Conservation (phyloP, 352 stramenopile genomes). For the Phytophthora chlamydospora region DNA sequence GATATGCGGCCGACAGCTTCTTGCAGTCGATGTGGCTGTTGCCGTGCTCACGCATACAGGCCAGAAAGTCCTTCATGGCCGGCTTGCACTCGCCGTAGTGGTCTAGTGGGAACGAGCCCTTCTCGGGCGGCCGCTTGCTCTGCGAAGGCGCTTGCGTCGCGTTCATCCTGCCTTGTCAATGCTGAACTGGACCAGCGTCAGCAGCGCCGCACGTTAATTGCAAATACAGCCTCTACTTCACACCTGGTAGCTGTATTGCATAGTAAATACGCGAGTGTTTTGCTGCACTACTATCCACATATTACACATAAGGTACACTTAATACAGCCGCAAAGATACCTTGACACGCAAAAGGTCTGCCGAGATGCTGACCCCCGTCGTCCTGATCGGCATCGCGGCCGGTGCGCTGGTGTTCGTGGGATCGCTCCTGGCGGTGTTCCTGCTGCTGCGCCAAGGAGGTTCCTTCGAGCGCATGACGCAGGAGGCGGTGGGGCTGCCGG, state of each 20-base stretch:
- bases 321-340: slow-evolving; percentile 18
- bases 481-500: slow-evolving; percentile 74
- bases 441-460: slow-evolving; percentile 80
- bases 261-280: not conserved
- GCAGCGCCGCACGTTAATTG: slow-evolving; percentile 12
- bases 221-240: slow-evolving; percentile 3
- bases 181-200: not conserved
- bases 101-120: slow-evolving; percentile 91
- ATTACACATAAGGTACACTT: not conserved
- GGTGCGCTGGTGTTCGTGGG: slow-evolving; percentile 85
- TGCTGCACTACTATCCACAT: not conserved
- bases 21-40: slow-evolving; percentile 92
- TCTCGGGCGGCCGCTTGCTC: slow-evolving; percentile 84
- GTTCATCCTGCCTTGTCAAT: slow-evolving; percentile 63
- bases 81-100: slow-evolving; percentile 92
- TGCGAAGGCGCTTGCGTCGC: slow-evolving; percentile 72
- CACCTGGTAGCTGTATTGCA: not conserved
- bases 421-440: slow-evolving; percentile 83
- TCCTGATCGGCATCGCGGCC: slow-evolving; percentile 80
- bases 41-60: slow-evolving; percentile 81
- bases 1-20: slow-evolving; percentile 84
- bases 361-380: slow-evolving; percentile 58
- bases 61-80: slow-evolving; percentile 88
- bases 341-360: not conserved
- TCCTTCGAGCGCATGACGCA: slow-evolving; percentile 90